A percentile compares a stretch with the other conserved stretches of the same genome.
Conservation (phyloP, 2,329 filamentous ascomycete genomes). For the Hirsutella minnesotensis region DNA sequence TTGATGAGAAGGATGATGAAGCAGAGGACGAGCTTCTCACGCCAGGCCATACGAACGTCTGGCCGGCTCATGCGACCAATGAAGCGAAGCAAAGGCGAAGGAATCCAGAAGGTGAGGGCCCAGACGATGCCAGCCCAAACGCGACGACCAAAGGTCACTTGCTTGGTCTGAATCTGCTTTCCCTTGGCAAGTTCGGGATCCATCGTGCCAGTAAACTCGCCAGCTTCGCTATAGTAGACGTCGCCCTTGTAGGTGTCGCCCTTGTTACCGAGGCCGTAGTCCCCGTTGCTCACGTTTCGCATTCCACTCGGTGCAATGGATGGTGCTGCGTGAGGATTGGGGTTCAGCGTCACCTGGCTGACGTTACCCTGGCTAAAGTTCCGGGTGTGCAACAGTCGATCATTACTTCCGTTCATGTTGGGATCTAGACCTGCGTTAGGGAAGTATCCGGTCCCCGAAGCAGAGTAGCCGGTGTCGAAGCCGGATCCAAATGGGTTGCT, state of each 20-base stretch:
- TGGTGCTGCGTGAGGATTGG: slow-evolving; percentile 29
- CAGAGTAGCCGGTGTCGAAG: slow-evolving; percentile 63
- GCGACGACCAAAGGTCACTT: slow-evolving; percentile 51
- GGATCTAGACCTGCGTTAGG: slow-evolving; percentile 46
- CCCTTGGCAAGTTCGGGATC: slow-evolving; percentile 70
- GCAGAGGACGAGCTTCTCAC: slow-evolving; percentile 82
- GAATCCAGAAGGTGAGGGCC: slow-evolving; percentile 87
- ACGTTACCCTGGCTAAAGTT: slow-evolving; percentile 43
- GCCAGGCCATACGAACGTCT: slow-evolving; percentile 93
- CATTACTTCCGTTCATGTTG: slow-evolving; percentile 55
- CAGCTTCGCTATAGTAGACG: slow-evolving; percentile 61
- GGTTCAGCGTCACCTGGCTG: slow-evolving; percentile 40
- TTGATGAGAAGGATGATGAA: slow-evolving; percentile 75
- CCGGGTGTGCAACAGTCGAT: slow-evolving; percentile 56
- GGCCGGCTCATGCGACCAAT: slow-evolving; percentile 93
- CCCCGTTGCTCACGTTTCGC: slow-evolving; percentile 51
- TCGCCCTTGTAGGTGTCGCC: slow-evolving; percentile 68
- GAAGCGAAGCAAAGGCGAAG: slow-evolving; percentile 68
- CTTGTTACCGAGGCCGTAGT: slow-evolving; percentile 81
- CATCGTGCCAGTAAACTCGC: slow-evolving; percentile 53
- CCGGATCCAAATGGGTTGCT: slow-evolving; percentile 31
- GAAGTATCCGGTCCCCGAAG: slow-evolving; percentile 59
- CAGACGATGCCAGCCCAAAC: slow-evolving; percentile 76
- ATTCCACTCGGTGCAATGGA: slow-evolving; percentile 50
- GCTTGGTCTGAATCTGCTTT: slow-evolving; percentile 62